phyloP scores from a whole-genome alignment of 768 basidiomycete genomes.

The Podaxis mareebaensis region DNA sequence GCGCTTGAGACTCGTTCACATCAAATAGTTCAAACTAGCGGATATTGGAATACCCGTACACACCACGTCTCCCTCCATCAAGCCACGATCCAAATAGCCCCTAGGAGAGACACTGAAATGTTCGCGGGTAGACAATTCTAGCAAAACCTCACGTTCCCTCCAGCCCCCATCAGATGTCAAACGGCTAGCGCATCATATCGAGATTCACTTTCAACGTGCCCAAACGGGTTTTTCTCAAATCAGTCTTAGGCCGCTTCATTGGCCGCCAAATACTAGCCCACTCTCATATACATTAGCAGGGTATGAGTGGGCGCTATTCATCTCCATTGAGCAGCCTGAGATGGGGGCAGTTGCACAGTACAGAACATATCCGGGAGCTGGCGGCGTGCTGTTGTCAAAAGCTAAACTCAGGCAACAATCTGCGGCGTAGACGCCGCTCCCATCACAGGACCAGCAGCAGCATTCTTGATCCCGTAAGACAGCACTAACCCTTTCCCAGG shows the following conservation, averaged over 20 bases:
- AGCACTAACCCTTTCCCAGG: neutral
- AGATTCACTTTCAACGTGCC: constrained; percentile 11
- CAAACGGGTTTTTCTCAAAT: constrained; percentile 8
- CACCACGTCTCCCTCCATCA: neutral
- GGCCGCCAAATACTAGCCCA: neutral
- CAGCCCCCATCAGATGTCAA: constrained; percentile 2
- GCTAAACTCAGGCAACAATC: neutral
- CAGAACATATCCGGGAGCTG: neutral
- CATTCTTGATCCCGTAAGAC: neutral
- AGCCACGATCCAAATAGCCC: neutral
- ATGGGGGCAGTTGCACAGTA: neutral
- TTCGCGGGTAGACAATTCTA: constrained; percentile 14
- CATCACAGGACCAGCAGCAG: neutral
- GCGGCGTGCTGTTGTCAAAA: neutral
- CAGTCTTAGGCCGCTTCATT: neutral
- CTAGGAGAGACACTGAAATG: constrained; percentile 1
- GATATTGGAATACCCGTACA: neutral
- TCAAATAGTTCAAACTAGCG: neutral
- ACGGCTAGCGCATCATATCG: constrained; percentile 1
- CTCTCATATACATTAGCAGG: neutral
- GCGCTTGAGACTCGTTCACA: neutral
- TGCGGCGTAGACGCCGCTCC: neutral
- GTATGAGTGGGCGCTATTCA: neutral
- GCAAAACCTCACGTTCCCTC: constrained; percentile 1
- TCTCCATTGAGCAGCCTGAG: neutral